These are phyloP conservation scores for Pythium monospermum DNA, from an alignment of 352 stramenopile species.

Conservation along the genomic window DNA sequence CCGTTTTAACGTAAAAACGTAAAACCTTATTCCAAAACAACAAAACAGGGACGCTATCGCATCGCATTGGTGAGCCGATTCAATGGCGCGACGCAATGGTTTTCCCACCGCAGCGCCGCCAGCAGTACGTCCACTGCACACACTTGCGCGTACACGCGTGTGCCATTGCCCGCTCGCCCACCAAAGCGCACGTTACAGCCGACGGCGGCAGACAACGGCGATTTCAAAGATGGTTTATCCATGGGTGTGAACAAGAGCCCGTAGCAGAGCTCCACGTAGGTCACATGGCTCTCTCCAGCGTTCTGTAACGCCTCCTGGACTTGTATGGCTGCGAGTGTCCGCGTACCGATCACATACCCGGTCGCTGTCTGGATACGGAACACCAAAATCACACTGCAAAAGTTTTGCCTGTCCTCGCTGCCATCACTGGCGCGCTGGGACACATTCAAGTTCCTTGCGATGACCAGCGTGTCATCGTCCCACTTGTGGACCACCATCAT, in stretches of 20 bases:
- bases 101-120: conserved; percentile 23
- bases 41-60: too few relatives aligned
- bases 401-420: conserved; percentile 18
- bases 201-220: too few relatives aligned
- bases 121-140: conserved; percentile 25
- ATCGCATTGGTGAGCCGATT: conserved; percentile 17
- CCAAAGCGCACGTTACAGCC: conserved; percentile 23
- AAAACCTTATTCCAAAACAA: too few relatives aligned
- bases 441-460: conserved; percentile 20
- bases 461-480: conserved; percentile 20
- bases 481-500: conserved; percentile 17
- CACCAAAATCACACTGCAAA: conserved; percentile 21
- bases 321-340: conserved; percentile 4
- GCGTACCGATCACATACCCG: conserved; percentile 17
- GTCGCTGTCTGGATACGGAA: conserved; percentile 15
- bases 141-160: conserved; percentile 13
- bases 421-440: conserved; percentile 14
- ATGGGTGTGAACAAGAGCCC: conserved; percentile 19
- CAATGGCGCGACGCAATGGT: conserved; percentile 23
- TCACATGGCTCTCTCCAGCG: conserved; percentile 15
- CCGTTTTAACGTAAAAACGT: too few relatives aligned
- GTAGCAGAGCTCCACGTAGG: conserved; percentile 22
- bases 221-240: too few relatives aligned
- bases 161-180: conserved; percentile 22
- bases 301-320: conserved; percentile 5